Evolutionary conservation across 2,329 filamentous ascomycete species (phyloP), one percentile per base, ranked within the genome.

Genomic region (Colletotrichum cuscutae): DNA sequence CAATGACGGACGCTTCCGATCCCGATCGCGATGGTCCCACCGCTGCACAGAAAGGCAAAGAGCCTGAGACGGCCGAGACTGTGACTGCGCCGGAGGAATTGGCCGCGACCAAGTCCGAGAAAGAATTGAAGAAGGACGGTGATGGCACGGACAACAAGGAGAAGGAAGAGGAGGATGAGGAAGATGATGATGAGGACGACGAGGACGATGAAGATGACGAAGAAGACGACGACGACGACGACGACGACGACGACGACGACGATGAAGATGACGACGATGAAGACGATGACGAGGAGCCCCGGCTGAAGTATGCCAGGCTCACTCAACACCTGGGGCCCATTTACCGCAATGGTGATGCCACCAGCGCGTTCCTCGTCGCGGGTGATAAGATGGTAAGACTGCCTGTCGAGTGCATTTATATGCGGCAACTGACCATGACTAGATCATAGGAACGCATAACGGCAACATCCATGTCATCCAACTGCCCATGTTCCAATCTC

Each of bases 341-440:
- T 42, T 99, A 99, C 84, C 92, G 95, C 71, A 98, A 97, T 84
- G 95, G 95, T 77, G 97, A 99, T 88, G 94, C 95, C 77, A 98
- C 96, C 30, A 98, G 95, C 82, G 87, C 94, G 9, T 98, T 98
- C 81, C 85, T 97, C 62, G 94, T 97, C 62, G 94, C 94, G 53
- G 96, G 96, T 65, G 96, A 99, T 86, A 98, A 98, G 86, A 97
- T 98, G 96, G 94, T 96, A 87, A 78, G 86, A 68, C 69, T 2
- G 22, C 63, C 58, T 63, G 19, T 62, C 62, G 24, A 6, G 8
- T 15, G 26, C 8, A 22, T 9, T 46, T 73, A 37, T 30, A 49
- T 67, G 42, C 32, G 61, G 35, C 56, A 65, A 64, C 75, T 81
- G 76, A 77, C 73, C 77, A 83, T 77, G 8, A 28, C 61, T 83